Evolutionary conservation across 352 stramenopile genomes (phyloP).

Genomic region (Phytopythium ostracodes): DNA sequence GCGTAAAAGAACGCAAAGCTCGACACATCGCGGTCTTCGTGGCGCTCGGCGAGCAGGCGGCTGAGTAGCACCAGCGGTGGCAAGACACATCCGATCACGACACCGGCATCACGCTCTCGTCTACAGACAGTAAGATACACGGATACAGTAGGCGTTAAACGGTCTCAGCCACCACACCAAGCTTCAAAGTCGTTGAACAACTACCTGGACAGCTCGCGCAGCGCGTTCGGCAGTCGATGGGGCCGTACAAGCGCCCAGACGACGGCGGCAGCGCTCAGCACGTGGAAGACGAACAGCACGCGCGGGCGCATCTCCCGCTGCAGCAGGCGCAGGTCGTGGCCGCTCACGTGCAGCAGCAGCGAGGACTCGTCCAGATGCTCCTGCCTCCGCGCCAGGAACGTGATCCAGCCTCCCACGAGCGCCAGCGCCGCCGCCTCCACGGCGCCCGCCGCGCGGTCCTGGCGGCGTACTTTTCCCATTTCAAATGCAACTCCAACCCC

Average conservation of each 20-base stretch:
- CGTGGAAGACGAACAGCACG: constrained; percentile 24
- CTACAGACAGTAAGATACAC: constrained; percentile 16
- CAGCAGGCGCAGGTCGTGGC: constrained; percentile 26
- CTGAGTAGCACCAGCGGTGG: constrained; percentile 55
- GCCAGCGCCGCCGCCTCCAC: constrained; percentile 33
- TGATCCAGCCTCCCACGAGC: constrained; percentile 27
- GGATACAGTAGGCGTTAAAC: not conserved
- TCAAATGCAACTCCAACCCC: not conserved
- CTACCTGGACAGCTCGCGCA: constrained; percentile 22
- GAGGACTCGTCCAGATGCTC: constrained; percentile 12
- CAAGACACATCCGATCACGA: constrained; percentile 56
- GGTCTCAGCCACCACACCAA: constrained; percentile 1
- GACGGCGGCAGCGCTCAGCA: constrained; percentile 21
- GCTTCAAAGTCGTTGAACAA: not conserved
- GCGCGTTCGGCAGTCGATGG: constrained; percentile 12
- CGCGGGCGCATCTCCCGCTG: constrained; percentile 22
- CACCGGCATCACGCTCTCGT: constrained; percentile 47
- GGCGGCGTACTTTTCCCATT: not conserved
- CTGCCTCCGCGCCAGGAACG: constrained; percentile 22
- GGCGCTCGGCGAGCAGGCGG: constrained; percentile 38
- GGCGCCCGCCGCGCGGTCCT: constrained; percentile 17
- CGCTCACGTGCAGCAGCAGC: constrained; percentile 8
- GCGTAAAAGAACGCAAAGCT: constrained; percentile 49
- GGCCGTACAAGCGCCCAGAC: constrained; percentile 21
- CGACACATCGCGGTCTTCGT: constrained; percentile 20